Base-by-base conservation (phyloP, 2,329 filamentous ascomycete genomes). In the Cladophialophora bantiana region DNA sequence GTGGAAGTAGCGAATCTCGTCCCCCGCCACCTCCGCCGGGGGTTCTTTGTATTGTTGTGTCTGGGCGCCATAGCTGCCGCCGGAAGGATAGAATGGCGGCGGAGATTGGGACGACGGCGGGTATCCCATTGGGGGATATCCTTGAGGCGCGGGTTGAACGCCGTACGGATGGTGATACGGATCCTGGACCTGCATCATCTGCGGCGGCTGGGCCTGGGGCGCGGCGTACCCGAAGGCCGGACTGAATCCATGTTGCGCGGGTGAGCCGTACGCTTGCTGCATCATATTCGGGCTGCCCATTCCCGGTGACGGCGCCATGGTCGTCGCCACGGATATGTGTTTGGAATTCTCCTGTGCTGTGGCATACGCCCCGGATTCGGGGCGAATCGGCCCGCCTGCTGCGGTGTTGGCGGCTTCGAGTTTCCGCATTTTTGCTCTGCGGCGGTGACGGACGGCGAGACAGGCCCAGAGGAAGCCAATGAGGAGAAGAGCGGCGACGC, bases 401-500 rank as follows among this genome's bases (percentile, higher is more conserved):
- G 54, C 48, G n/a, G 42, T 63, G 55, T 58, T 58, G 5, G 58
- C 64, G 13, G 34, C 59, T 42, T 67, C 59, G 26, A 67, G 59
- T 18, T 40, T 52, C 26, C 55, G 45, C 65, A 67, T 59, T 54
- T 63, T 67, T 31, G 34, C 48, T 10, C 65, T 54, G n/a, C 65
- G 59, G 13, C 60, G 59, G 38, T 63, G 59, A 13, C 59, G 65
- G 15, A 67, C 48, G 35, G 65, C 65, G 6, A 68, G 53, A 35
- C 60, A 69, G 1, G 26, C 55, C 64, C 64, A 64, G 9, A 69
- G 34, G 13, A 48, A 42, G 35, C 60, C 50, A 32, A 68, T 59
- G 38, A 68, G 4, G 20, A 70, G 50, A 4, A 75, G 18, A 4
- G 72, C 55, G 72, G 82, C 54, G 74, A 82, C 57, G 74, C 79